A percentile compares a stretch with the other conserved stretches of the same genome.
These are phyloP conservation scores for Hypoxylon sp. DNA, from an alignment of 2,329 filamentous ascomycete species.

Conservation along the genomic window DNA sequence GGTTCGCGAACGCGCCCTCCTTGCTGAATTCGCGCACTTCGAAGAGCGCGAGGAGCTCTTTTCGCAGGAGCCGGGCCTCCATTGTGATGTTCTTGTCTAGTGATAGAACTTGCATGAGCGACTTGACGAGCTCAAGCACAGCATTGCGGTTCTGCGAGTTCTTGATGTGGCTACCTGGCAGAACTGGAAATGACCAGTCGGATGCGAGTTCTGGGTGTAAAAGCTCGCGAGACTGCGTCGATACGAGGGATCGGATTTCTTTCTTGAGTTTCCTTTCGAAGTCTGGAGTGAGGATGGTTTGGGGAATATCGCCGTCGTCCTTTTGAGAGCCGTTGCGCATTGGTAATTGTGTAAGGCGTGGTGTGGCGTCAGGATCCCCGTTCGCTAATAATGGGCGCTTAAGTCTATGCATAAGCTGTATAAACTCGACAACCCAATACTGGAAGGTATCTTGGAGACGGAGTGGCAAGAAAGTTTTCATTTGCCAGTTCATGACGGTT, in stretches of 20 bases:
- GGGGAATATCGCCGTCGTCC: constrained; percentile 72
- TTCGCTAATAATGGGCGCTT: constrained; percentile 74
- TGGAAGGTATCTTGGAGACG: constrained; percentile 88
- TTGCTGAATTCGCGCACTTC: constrained; percentile 94
- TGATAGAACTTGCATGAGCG: constrained; percentile 90
- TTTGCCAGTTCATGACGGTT: constrained; percentile 98
- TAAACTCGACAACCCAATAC: constrained; percentile 94
- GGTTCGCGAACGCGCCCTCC: constrained; percentile 90
- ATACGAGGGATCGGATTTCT: constrained; percentile 85
- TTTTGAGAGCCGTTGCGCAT: constrained; percentile 66
- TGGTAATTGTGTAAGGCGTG: constrained; percentile 71
- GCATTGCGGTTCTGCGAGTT: constrained; percentile 72
- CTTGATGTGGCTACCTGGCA: constrained; percentile 79
- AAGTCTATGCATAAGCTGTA: constrained; percentile 90
- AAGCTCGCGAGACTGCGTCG: constrained; percentile 88
- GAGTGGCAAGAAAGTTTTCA: constrained; percentile 87
- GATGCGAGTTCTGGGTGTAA: constrained; percentile 88
- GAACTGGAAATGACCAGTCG: constrained; percentile 87
- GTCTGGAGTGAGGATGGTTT: constrained; percentile 80
- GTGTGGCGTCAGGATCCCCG: constrained; percentile 66
- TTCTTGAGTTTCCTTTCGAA: constrained; percentile 94
- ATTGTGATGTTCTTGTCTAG: constrained; percentile 92
- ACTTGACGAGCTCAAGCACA: constrained; percentile 91
- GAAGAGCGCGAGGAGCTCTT: constrained; percentile 90
- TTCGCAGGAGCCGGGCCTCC: constrained; percentile 88